phyloP scores from a whole-genome alignment of 176 grass and related monocot genomes.

The barley (Hordeum vulgare) region DNA sequence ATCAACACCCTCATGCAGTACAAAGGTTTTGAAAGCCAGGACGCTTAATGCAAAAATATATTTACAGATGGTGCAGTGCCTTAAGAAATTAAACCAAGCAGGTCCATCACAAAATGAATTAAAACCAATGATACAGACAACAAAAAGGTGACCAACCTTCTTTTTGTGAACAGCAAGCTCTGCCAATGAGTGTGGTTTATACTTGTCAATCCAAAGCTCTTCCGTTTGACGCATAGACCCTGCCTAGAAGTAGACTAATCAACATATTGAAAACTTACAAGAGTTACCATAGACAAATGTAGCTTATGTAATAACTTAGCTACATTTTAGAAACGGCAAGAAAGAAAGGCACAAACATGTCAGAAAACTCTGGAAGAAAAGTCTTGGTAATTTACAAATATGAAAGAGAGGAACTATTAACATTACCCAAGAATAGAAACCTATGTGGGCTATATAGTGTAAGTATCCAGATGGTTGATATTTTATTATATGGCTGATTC shows the following conservation, averaged over 20 bases:
- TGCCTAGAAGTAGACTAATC: constrained; percentile 62
- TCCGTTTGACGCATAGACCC: constrained; percentile 40
- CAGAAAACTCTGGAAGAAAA: neutral
- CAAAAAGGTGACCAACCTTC: constrained; percentile 50
- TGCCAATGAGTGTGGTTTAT: constrained; percentile 57
- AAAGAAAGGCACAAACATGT: neutral
- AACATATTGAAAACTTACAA: constrained; percentile 22
- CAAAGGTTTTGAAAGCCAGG: neutral
- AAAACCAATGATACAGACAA: constrained; percentile 8
- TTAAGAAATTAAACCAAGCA: neutral
- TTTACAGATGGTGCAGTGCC: neutral
- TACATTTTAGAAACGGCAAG: neutral
- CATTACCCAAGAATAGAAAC: neutral
- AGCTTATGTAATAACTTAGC: neutral
- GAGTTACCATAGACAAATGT: neutral
- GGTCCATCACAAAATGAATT: neutral
- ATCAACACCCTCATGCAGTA: constrained; percentile 4
- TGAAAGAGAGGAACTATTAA: neutral
- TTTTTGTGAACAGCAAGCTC: constrained; percentile 91
- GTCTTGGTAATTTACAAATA: neutral
- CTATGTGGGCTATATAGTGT: neutral
- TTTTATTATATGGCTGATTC: too few species aligned
- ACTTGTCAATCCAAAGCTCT: constrained; percentile 95
- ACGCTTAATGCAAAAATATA: neutral
- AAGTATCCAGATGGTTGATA: neutral